Evolutionary conservation across 2,329 filamentous ascomycete species (phyloP).

Genomic region (Verticillium longisporum): DNA sequence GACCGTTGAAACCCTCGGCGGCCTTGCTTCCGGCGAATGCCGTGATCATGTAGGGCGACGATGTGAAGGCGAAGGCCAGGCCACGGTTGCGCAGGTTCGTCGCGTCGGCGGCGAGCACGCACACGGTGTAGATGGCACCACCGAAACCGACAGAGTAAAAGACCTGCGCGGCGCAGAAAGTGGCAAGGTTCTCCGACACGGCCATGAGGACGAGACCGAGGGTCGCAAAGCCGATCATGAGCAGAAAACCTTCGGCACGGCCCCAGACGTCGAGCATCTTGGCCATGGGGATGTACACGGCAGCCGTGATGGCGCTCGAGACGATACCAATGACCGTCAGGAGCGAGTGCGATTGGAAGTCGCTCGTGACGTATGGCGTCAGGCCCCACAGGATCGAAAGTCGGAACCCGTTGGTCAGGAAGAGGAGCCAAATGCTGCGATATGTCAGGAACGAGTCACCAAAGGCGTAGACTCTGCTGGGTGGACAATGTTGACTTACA

Average conservation of each 20-base stretch:
- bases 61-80: conserved; percentile 33
- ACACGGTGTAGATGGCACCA: conserved; percentile 31
- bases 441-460: neutral
- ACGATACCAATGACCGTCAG: conserved; percentile 59
- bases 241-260: conserved; percentile 35
- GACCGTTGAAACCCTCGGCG: conserved; percentile 28
- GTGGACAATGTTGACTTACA: conserved; percentile 16
- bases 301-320: conserved; percentile 35
- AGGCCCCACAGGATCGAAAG: conserved; percentile 31
- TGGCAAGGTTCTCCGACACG: conserved; percentile 46
- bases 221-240: conserved; percentile 34
- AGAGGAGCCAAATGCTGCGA: conserved; percentile 24
- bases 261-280: conserved; percentile 44
- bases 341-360: conserved; percentile 57
- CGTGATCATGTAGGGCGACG: conserved; percentile 34
- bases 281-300: conserved; percentile 33
- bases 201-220: conserved; percentile 59
- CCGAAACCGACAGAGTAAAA: conserved; percentile 55
- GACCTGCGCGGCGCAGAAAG: conserved; percentile 54
- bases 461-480: neutral
- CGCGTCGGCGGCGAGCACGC: conserved; percentile 36
- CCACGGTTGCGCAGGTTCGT: conserved; percentile 35
- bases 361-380: conserved; percentile 51
- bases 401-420: conserved; percentile 43
- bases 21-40: conserved; percentile 35